phyloP scores from a whole-genome alignment of 768 basidiomycete genomes.

The Hericium rajendrae region DNA sequence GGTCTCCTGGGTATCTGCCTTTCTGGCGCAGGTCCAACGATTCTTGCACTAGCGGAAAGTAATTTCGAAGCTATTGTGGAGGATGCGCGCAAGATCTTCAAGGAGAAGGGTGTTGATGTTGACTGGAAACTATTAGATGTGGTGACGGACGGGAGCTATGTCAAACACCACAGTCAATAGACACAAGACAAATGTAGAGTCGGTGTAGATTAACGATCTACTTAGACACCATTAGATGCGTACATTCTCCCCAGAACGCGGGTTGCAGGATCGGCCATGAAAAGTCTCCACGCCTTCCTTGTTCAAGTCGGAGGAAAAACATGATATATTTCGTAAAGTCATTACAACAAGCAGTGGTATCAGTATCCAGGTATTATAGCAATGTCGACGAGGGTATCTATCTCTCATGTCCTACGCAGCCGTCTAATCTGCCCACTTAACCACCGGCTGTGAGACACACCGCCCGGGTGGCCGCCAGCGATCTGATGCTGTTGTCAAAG shows the following conservation, averaged over 20 bases:
- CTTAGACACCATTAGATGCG: neutral
- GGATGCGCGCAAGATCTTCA: constrained; percentile 70
- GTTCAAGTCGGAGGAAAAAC: neutral
- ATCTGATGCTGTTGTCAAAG: constrained; percentile 55
- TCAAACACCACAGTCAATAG: too few relatives aligned
- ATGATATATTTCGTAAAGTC: neutral
- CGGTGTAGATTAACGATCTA: neutral
- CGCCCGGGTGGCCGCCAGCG: constrained; percentile 76
- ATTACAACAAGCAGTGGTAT: neutral
- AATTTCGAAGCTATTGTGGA: constrained; percentile 82
- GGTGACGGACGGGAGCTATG: constrained; percentile 30
- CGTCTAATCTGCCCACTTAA: neutral
- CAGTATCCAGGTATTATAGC: constrained; percentile 1
- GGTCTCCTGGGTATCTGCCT: constrained; percentile 97
- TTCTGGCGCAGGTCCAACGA: constrained; percentile 96
- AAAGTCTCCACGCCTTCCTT: too few relatives aligned
- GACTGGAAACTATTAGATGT: constrained; percentile 86
- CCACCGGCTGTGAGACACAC: constrained; percentile 73
- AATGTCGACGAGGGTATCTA: neutral
- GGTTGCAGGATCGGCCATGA: neutral
- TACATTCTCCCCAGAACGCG: neutral
- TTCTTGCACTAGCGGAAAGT: constrained; percentile 83
- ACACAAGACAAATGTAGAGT: neutral
- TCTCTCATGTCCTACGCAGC: neutral
- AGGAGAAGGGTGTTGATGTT: constrained; percentile 61